Evolutionary conservation across 2,329 filamentous ascomycete species (phyloP).

Genomic region (Aspergillus tubingensis): DNA sequence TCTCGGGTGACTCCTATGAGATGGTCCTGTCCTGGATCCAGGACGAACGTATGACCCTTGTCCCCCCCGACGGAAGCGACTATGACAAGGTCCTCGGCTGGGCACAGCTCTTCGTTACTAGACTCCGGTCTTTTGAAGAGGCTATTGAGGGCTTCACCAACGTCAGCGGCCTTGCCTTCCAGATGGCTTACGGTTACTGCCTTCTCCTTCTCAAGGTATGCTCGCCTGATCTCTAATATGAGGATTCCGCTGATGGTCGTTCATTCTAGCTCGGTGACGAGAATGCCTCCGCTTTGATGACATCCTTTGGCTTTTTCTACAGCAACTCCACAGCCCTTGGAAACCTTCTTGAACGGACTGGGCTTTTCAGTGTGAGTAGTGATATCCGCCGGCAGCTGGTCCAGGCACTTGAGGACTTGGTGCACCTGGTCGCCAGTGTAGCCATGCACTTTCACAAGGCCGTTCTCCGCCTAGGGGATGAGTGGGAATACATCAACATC

Average conservation of each 20-base stretch:
- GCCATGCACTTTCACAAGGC: conserved; percentile 41
- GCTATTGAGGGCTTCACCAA: conserved; percentile 40
- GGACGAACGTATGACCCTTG: conserved; percentile 39
- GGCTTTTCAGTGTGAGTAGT: conserved; percentile 49
- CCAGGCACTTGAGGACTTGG: conserved; percentile 40
- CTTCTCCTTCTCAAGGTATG: conserved; percentile 52
- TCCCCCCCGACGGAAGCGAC: conserved; percentile 44
- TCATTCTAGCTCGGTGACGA: conserved; percentile 49
- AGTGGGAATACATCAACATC: conserved; percentile 36
- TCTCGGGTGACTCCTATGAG: conserved; percentile 14
- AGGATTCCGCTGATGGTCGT: neutral
- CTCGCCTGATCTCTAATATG: neutral
- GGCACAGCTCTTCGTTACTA: conserved; percentile 43
- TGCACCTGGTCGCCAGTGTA: conserved; percentile 34
- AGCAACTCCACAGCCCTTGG: conserved; percentile 46
- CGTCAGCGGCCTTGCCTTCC: conserved; percentile 45
- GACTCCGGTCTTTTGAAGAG: conserved; percentile 40
- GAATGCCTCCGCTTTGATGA: conserved; percentile 52
- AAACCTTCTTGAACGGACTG: conserved; percentile 50
- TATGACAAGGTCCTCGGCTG: conserved; percentile 46
- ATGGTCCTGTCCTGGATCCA: conserved; percentile 36
- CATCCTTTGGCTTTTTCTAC: conserved; percentile 56
- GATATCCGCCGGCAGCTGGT: conserved; percentile 52
- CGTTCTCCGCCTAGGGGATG: conserved; percentile 16
- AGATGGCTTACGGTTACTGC: conserved; percentile 53